phyloP scores from a whole-genome alignment of 805 yeast genomes.

The Ogataea naganishii region DNA sequence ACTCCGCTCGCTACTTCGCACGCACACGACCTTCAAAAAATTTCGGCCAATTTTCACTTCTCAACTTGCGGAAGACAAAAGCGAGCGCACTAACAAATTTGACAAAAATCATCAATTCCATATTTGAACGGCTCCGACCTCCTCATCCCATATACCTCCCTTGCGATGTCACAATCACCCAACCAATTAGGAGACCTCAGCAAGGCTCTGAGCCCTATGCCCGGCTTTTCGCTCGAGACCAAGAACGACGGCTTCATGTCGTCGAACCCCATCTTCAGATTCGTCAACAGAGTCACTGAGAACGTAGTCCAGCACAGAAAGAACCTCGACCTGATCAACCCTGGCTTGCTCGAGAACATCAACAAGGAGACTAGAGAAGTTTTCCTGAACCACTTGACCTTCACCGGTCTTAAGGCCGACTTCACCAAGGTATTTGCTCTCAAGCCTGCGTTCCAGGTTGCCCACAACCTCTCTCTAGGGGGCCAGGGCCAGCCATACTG shows the following conservation, averaged over 20 bases:
- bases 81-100: too few relatives aligned
- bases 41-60: too few relatives aligned
- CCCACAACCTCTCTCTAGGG: slow-evolving; percentile 88
- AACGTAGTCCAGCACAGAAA: slow-evolving; percentile 70
- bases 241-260: slow-evolving; percentile 61
- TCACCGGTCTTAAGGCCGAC: slow-evolving; percentile 95
- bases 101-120: too few relatives aligned
- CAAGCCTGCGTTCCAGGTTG: slow-evolving; percentile 93
- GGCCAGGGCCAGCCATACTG: slow-evolving; percentile 87
- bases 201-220: slow-evolving; percentile 48
- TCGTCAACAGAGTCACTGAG: slow-evolving; percentile 66
- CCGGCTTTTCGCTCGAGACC: slow-evolving; percentile 47
- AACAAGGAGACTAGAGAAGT: slow-evolving; percentile 92
- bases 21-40: too few relatives aligned
- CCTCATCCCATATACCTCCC: slow-evolving; percentile 1
- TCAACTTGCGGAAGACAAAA: too few relatives aligned
- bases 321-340: slow-evolving; percentile 76
- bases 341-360: slow-evolving; percentile 91
- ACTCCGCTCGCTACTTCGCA: too few relatives aligned
- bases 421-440: slow-evolving; percentile 83
- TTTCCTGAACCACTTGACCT: slow-evolving; percentile 78
- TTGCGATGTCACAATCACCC: slow-evolving; percentile 6
- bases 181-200: slow-evolving; percentile 47
- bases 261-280: slow-evolving; percentile 74
- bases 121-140: slow-evolving; percentile 1